Base-by-base conservation (phyloP, 106 monocot species). In the Allium fistulosum region DNA sequence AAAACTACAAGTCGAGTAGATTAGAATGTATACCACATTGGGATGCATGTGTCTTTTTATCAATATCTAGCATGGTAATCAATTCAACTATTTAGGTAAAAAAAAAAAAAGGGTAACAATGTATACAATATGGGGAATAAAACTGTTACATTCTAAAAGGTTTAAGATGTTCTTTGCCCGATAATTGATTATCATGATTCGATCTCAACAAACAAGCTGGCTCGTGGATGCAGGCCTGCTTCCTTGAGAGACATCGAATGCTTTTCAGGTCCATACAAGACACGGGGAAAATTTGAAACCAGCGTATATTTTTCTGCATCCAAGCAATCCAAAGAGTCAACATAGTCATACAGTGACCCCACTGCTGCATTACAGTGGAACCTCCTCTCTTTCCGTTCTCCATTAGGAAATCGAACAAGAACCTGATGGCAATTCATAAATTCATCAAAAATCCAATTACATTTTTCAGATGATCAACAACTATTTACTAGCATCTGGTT, bases 371-470 rank as follows among this genome's bases (percentile, higher is more conserved):
- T 67, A 70, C 85, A 75, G 66, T 81, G 65, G 59, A 88, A 93
- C 68, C 88, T 88, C 77, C 93, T 83, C 13, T 86, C 93, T 74
- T 81, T 93, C n/a, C 88, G 85, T 67, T 88, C 93, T 28, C 93
- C 93, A 22, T 73, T 77, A 15, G 93, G 93, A 78, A 93, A 86
- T 57, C 93, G 75, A 9, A 93, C 66, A 22, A 93, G 76, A 52
- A 93, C 86, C 93, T 60, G 59, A 55, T 60, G 17, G 59, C 59
- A 17, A 60, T 22, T 17, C 37, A 37, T 37, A 37, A 37, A 37
- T 37, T 37, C 37, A 37, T 37, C 37, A 37, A 1, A 37, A 37
- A 37, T 5, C 37, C 0, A 1, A 37, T 37, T 37, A 37, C 37
- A 37, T 37, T 37, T 37, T 37, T 37, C 37, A 37, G 37, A 37